Evolutionary conservation across 1,284 basidiomycete species (phyloP).

Genomic region (Pseudozyma pruni): DNA sequence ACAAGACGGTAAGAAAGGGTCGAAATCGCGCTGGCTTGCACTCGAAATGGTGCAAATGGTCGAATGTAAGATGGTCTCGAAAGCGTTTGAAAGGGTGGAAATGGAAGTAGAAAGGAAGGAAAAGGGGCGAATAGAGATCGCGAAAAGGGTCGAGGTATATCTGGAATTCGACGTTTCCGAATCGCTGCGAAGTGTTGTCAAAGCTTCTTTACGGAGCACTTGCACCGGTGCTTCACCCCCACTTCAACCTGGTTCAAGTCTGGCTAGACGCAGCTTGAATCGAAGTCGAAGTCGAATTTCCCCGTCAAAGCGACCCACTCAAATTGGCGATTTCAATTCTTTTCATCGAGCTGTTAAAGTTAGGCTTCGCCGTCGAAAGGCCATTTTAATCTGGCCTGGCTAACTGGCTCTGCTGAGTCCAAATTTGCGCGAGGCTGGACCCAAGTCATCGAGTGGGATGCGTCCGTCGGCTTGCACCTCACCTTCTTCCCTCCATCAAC

Average conservation of each 20-base stretch:
- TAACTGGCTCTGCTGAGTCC: no score
- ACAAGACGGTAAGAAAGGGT: constrained; percentile 3
- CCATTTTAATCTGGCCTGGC: no score
- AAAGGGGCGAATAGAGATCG: constrained; percentile 16
- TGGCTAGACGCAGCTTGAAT: not conserved
- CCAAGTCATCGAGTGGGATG: no score
- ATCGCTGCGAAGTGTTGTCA: constrained; percentile 3
- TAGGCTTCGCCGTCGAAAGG: no score
- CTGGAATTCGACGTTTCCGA: constrained; percentile 7
- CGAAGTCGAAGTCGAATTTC: no score
- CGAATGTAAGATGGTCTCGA: constrained; percentile 2
- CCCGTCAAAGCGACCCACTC: no score
- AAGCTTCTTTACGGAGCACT: not conserved
- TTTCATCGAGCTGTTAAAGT: no score
- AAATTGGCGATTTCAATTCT: no score
- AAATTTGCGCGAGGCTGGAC: no score
- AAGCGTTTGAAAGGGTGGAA: constrained; percentile 3
- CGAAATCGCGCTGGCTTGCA: constrained; percentile 8
- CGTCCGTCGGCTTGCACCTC: not conserved
- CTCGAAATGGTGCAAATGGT: constrained; percentile 3
- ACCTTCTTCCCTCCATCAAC: not conserved
- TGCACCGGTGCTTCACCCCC: not conserved
- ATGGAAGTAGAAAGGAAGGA: constrained; percentile 24
- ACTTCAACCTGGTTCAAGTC: not conserved
- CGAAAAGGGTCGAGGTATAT: constrained; percentile 13